These are phyloP conservation scores for Coniochaeta ligniaria DNA, from an alignment of 2,329 filamentous ascomycete species.

Conservation along the genomic window DNA sequence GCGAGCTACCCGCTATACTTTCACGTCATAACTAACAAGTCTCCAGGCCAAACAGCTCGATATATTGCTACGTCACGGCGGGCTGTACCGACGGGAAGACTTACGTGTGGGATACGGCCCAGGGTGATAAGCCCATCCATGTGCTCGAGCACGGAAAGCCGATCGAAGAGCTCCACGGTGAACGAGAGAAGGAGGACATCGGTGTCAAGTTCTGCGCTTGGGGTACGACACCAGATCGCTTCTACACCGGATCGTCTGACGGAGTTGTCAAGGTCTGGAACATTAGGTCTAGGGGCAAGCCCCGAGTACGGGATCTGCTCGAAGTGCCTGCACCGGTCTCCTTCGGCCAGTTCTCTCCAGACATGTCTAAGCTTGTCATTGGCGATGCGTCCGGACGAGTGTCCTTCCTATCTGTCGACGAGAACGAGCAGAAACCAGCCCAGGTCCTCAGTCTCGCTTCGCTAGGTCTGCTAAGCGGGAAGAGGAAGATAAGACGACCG, in stretches of 20 bases:
- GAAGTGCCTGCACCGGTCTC: conserved; percentile 49
- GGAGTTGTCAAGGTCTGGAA: conserved; percentile 59
- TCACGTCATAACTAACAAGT: conserved; percentile 13
- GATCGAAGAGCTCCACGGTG: conserved; percentile 29
- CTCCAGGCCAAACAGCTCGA: conserved; percentile 40
- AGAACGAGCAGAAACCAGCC: conserved; percentile 27
- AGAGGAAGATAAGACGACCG: conserved; percentile 32
- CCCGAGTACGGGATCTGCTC: conserved; percentile 45
- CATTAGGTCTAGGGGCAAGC: conserved; percentile 34
- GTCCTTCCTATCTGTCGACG: conserved; percentile 44
- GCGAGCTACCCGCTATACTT: background rate
- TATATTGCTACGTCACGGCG: conserved; percentile 49
- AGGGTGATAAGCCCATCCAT: conserved; percentile 48
- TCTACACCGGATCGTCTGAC: conserved; percentile 59
- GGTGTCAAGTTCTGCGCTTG: conserved; percentile 59
- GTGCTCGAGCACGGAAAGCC: conserved; percentile 44
- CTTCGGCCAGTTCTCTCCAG: conserved; percentile 50
- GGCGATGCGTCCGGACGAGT: conserved; percentile 57
- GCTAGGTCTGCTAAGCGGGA: background rate
- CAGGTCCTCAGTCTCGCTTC: background rate
- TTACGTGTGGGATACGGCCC: conserved; percentile 56
- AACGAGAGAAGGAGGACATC: conserved; percentile 48
- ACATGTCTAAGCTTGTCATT: conserved; percentile 46
- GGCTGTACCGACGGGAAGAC: conserved; percentile 55
- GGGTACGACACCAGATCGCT: conserved; percentile 47